Percentiles rank a stretch among this genome's conserved stretches.
These are phyloP conservation scores for Metschnikowia reukaufii DNA, from an alignment of 805 yeast species.

Conservation along the genomic window DNA sequence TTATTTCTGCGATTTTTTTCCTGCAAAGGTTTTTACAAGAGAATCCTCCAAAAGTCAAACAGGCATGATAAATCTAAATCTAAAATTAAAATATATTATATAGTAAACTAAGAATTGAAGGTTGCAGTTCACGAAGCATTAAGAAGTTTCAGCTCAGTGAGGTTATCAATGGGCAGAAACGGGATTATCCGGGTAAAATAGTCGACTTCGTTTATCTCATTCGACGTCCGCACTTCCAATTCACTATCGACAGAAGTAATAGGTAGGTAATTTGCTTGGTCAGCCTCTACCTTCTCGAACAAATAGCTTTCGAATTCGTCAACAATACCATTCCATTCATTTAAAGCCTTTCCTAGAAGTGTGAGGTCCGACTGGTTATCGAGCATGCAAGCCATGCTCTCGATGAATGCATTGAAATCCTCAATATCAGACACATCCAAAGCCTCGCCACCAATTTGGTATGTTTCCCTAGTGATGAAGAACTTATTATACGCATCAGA, in stretches of 20 bases:
- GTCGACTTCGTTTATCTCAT: conserved; percentile 29
- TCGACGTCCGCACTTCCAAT: neutral
- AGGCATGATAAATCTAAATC: neutral
- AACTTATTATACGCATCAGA: conserved; percentile 28
- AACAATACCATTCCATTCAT: conserved; percentile 50
- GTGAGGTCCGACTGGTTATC: conserved; percentile 6
- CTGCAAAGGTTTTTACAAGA: conserved; percentile 17
- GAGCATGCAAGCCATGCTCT: neutral
- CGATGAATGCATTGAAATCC: conserved; percentile 9
- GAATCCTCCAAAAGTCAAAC: neutral
- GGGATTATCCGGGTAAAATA: conserved; percentile 41
- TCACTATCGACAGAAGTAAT: conserved; percentile 2
- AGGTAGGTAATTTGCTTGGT: conserved; percentile 17
- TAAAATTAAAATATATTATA: neutral
- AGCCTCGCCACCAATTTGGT: conserved; percentile 15
- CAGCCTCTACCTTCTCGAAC: conserved; percentile 25
- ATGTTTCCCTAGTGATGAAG: conserved; percentile 29
- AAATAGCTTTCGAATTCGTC: conserved; percentile 48
- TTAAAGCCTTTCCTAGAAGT: conserved; percentile 46
- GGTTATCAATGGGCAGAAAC: conserved; percentile 36
- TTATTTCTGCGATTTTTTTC: conserved; percentile 25
- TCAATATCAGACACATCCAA: conserved; percentile 9
- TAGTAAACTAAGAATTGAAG: too few species aligned
- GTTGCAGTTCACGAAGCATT: conserved; percentile 13
- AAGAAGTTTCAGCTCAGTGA: conserved; percentile 21